Evolutionary conservation across 805 yeast species (phyloP).

Genomic region (Kluyveromyces aestuarii): DNA sequence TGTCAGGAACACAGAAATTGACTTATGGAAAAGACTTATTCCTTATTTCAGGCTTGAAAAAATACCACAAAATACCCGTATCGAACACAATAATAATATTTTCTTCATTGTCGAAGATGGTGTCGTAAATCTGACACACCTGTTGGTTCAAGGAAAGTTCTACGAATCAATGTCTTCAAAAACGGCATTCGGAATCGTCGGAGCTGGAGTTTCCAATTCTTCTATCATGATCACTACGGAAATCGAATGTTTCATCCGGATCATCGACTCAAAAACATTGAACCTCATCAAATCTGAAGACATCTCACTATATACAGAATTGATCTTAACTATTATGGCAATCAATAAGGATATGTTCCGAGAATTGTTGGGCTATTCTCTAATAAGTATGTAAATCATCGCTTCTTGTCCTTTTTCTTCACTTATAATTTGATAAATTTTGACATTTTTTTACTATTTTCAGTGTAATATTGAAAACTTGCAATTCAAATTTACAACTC

Average conservation of each 20-base stretch:
- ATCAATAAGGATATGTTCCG: conserved; percentile 65
- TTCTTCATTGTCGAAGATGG: conserved; percentile 55
- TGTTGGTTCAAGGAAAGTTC: conserved; percentile 35
- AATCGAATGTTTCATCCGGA: conserved; percentile 61
- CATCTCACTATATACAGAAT: conserved; percentile 49
- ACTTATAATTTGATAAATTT: not conserved
- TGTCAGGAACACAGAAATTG: conserved; percentile 32
- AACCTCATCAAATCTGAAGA: conserved; percentile 41
- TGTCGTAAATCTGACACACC: conserved; percentile 41
- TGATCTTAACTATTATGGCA: conserved; percentile 50
- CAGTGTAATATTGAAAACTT: too few species aligned
- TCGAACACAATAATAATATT: conserved; percentile 22
- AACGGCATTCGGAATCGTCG: conserved; percentile 44
- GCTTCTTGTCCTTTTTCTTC: not conserved
- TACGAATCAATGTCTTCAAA: conserved; percentile 42
- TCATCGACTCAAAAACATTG: conserved; percentile 40
- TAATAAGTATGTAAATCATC: conserved; percentile 42
- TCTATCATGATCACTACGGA: conserved; percentile 46
- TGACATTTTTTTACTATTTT: not conserved
- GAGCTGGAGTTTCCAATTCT: conserved; percentile 26
- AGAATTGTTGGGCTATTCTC: conserved; percentile 64
- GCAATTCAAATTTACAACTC: too few species aligned
- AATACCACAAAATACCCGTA: conserved; percentile 43
- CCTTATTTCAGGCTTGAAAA: conserved; percentile 45
- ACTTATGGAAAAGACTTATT: conserved; percentile 58